Conservation (phyloP, 108 stramenopile species). For the Nitzschia putrida region DNA sequence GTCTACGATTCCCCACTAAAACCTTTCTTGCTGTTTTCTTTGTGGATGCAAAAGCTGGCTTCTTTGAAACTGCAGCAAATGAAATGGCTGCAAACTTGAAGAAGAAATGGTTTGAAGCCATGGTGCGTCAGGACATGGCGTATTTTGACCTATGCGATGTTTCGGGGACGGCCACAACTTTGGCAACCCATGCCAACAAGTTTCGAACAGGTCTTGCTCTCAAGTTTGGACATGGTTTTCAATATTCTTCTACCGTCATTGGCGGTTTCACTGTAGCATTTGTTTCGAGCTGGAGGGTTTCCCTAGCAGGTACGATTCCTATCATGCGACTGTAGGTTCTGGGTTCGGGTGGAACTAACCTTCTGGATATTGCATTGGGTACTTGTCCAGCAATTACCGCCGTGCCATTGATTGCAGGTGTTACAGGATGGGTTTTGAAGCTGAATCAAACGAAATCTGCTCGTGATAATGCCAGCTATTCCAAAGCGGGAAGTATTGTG, state of each 20-base stretch:
- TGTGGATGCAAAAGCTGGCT: constrained; percentile 5
- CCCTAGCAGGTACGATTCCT: constrained; percentile 28
- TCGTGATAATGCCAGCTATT: constrained; percentile 41
- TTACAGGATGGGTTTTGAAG: constrained; percentile 33
- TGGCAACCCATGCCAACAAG: constrained; percentile 39
- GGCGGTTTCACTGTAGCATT: constrained; percentile 52
- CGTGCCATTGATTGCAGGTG: constrained; percentile 45
- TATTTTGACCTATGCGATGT: constrained; percentile 59
- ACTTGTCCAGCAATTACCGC: constrained; percentile 25
- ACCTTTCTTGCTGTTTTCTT: not conserved
- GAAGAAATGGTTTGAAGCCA: constrained; percentile 49
- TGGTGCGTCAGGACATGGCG: constrained; percentile 59
- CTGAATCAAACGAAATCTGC: constrained; percentile 38
- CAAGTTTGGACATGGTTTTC: constrained; percentile 45
- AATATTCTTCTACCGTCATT: constrained; percentile 39
- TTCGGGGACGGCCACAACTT: constrained; percentile 43
- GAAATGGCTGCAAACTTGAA: constrained; percentile 47
- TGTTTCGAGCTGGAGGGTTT: constrained; percentile 36
- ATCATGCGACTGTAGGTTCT: too few species aligned
- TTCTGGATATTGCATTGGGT: too few species aligned
- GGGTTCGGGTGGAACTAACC: too few species aligned
- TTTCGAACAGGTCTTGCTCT: constrained; percentile 41
- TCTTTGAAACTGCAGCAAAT: constrained; percentile 42
- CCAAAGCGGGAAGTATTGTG: constrained; percentile 49
- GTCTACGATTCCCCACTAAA: not conserved